Evolutionary conservation across 148 eudicot species (phyloP).

Genomic region (Beta vulgaris): DNA sequence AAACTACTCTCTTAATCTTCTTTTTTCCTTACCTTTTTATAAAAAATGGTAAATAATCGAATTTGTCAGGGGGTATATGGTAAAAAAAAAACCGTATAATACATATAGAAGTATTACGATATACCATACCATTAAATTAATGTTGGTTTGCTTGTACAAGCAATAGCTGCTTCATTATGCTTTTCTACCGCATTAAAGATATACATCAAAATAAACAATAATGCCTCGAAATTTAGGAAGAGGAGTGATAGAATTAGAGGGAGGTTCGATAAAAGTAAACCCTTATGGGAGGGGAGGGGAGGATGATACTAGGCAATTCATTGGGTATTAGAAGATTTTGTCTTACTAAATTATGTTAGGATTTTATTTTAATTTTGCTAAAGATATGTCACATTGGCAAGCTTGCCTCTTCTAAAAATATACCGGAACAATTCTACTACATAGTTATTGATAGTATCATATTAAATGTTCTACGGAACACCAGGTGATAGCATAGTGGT

Average conservation of each 20-base stretch:
- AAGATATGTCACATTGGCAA: slow-evolving; percentile 5
- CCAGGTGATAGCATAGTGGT: too few species aligned
- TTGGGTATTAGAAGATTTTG: slow-evolving; percentile 45
- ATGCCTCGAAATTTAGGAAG: slow-evolving; percentile 76
- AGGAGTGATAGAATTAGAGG: slow-evolving; percentile 54
- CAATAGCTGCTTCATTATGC: slow-evolving; percentile 86
- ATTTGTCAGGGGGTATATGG: too few species aligned
- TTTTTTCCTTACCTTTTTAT: too few species aligned
- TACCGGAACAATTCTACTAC: too few species aligned
- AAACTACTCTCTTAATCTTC: too few species aligned
- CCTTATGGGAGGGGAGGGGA: slow-evolving; percentile 64
- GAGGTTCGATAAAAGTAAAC: slow-evolving; percentile 61
- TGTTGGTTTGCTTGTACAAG: slow-evolving; percentile 38
- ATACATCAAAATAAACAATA: slow-evolving; percentile 63
- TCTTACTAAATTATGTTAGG: too few species aligned
- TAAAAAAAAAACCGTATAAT: too few species aligned
- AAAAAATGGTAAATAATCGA: too few species aligned
- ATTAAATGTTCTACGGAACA: too few species aligned
- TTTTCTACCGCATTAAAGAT: slow-evolving; percentile 76
- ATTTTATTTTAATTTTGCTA: too few species aligned
- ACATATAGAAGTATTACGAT: not conserved
- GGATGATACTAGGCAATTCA: slow-evolving; percentile 51
- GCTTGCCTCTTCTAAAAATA: slow-evolving; percentile 10
- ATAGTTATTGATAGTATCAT: too few species aligned
- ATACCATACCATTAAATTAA: not conserved